phyloP scores from a whole-genome alignment of 805 yeast species.

The Zygotorulaspora florentina region DNA sequence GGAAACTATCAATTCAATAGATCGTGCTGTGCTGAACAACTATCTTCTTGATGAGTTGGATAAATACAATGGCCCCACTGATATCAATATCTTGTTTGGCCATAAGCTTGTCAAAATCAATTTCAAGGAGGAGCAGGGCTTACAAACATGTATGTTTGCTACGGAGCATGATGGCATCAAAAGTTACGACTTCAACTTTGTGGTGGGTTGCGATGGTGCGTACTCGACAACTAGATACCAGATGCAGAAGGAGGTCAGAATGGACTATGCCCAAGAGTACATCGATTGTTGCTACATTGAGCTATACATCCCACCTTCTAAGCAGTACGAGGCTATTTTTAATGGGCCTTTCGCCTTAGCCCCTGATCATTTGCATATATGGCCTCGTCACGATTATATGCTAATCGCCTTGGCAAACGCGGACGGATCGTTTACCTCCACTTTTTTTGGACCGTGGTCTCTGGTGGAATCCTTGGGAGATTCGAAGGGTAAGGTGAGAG shows the following conservation, averaged over 20 bases:
- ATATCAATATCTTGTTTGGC: constrained; percentile 48
- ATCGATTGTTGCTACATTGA: constrained; percentile 84
- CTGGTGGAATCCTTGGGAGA: constrained; percentile 50
- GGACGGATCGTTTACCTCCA: constrained; percentile 85
- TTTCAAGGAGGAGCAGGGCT: constrained; percentile 21
- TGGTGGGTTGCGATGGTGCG: constrained; percentile 86
- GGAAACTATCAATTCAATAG: constrained; percentile 81
- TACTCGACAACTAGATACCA: constrained; percentile 68
- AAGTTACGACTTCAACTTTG: constrained; percentile 44
- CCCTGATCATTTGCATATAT: constrained; percentile 80
- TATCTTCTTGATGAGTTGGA: constrained; percentile 61
- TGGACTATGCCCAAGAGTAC: constrained; percentile 71
- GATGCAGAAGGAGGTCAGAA: constrained; percentile 59
- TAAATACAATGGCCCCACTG: constrained; percentile 27
- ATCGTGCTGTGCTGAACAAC: constrained; percentile 65
- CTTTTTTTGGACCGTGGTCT: constrained; percentile 79
- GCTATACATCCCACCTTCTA: constrained; percentile 62
- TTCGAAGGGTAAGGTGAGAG: constrained; percentile 41
- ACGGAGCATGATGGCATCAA: constrained; percentile 19
- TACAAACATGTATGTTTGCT: constrained; percentile 23
- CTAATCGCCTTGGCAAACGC: constrained; percentile 81
- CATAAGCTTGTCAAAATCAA: constrained; percentile 50
- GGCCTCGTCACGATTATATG: constrained; percentile 89
- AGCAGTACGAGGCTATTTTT: constrained; percentile 25
- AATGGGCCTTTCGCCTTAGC: constrained; percentile 47